Conservation (phyloP, 1,284 basidiomycete genomes). For the Rugosomyces carneus region DNA sequence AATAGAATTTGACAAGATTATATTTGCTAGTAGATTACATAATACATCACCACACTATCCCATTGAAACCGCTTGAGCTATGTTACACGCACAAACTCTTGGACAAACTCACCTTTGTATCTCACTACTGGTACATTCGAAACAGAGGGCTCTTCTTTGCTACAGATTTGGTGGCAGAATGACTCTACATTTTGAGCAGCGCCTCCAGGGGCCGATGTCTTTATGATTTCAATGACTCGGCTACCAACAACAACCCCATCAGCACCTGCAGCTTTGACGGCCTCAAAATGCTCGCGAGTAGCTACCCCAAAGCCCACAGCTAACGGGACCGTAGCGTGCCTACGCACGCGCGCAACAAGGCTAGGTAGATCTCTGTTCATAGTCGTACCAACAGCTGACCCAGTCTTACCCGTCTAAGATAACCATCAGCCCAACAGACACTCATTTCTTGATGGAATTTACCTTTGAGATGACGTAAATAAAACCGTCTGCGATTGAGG, state of each 20-base stretch:
- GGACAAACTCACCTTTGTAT: neutral
- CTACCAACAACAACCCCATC: slow-evolving; percentile 96
- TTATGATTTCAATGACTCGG: slow-evolving; percentile 77
- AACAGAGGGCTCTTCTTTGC: slow-evolving; percentile 31
- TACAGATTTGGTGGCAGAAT: slow-evolving; percentile 68
- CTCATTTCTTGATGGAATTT: slow-evolving; percentile 11
- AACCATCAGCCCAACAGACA: neutral
- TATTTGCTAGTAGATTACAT: too few species aligned
- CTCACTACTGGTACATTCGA: neutral
- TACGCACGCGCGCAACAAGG: slow-evolving; percentile 68
- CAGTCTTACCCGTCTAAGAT: slow-evolving; percentile 94
- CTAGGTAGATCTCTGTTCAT: slow-evolving; percentile 78
- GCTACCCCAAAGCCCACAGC: slow-evolving; percentile 97
- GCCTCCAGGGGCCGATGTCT: slow-evolving; percentile 50
- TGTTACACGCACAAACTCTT: too few species aligned
- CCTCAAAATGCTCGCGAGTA: slow-evolving; percentile 84
- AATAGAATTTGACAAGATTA: too few species aligned
- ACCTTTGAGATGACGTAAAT: slow-evolving; percentile 96
- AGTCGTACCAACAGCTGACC: slow-evolving; percentile 71
- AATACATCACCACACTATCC: too few species aligned
- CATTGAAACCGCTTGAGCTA: too few species aligned
- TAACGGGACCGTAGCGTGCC: slow-evolving; percentile 74
- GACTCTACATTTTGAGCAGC: slow-evolving; percentile 58
- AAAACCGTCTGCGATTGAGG: slow-evolving; percentile 93
- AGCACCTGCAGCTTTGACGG: slow-evolving; percentile 80